Base-by-base conservation (phyloP, 192 early-diverging fungal genomes). In the Spizellomyces punctatus region DNA sequence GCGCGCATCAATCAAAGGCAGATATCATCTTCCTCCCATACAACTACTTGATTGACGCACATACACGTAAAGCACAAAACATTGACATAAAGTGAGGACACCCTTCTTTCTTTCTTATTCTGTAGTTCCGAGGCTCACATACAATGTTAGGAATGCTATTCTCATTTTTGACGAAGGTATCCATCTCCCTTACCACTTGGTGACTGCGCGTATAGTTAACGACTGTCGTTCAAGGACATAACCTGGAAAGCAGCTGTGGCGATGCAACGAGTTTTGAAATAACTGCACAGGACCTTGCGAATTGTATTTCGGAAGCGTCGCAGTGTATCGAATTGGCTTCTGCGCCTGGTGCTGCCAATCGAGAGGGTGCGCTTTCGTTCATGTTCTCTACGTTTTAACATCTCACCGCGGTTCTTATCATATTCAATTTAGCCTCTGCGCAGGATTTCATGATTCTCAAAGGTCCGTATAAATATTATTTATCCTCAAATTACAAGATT, bases 11-110 rank as follows among this genome's bases (percentile, higher is more conserved):
- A 22, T n/a, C 45, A 8, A 59, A 61, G 5, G 86, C 84, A 4
- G 88, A 89, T 58, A 77, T 90, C 22, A 69, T 88, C 8, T 86
- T 90, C 58, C 73, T 90, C 10, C 89, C 89, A 0, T 90, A 90
- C 66, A 85, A 88, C 64, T 90, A 90, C 69, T 61, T 90, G 21
- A 71, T 90, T 9, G 86, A 90, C 71, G 63, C 79, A 14, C 65
- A 72, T 72, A 67, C 81, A 21, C 76, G 89, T 3, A 78, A 80
- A 36, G 66, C 84, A 4, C 88, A 85, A 80, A 75, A 77, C 5
- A 80, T 90, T 22, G 67, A 90, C 49, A 69, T 90, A 17, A 68
- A 72, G 69, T 71, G 36, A 41, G 63, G 1, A 63, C 52, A 67
- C 59, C 17, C 2, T 9, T 58, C 4, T 58, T 60, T 41, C 1